Evolutionary conservation across 441 rosid species (phyloP).

Genomic region (Pelargonium cotyledonis): DNA sequence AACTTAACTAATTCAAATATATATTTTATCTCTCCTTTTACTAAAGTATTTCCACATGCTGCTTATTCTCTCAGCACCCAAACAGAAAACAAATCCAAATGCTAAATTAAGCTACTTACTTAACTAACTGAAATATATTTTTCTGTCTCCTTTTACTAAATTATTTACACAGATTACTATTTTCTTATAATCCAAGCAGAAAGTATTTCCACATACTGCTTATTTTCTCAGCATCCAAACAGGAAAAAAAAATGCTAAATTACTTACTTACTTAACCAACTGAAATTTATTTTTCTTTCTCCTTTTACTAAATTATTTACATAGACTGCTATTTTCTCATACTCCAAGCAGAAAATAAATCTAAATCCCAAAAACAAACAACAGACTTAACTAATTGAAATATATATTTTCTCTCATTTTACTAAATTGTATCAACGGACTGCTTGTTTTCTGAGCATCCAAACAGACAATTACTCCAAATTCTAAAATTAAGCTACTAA

Average conservation of each 20-base stretch:
- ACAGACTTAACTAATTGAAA: not conserved
- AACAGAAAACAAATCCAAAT: not conserved
- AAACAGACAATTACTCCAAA: not conserved
- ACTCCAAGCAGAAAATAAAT: not conserved
- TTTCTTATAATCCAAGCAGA: not conserved
- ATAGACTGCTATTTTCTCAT: not conserved
- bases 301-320: not conserved
- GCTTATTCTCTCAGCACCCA: constrained; percentile 4
- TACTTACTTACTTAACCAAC: not conserved
- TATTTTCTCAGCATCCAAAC: constrained; percentile 7
- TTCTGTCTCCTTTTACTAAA: not conserved
- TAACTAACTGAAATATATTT: not conserved
- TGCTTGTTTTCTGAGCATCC: constrained; percentile 1
- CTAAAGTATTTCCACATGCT: not conserved
- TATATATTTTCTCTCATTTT: not conserved
- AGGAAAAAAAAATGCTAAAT: too few relatives aligned
- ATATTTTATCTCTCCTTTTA: not conserved
- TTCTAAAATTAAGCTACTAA: not conserved
- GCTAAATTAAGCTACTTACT: not conserved
- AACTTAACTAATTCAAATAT: not conserved
- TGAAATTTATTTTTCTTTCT: not conserved
- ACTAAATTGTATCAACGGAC: not conserved
- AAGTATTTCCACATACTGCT: not conserved
- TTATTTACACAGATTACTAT: not conserved
- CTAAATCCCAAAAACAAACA: too few relatives aligned